These are phyloP conservation scores for Macrotyloma uniflorum DNA, from an alignment of 306 rosid species.

Conservation along the genomic window DNA sequence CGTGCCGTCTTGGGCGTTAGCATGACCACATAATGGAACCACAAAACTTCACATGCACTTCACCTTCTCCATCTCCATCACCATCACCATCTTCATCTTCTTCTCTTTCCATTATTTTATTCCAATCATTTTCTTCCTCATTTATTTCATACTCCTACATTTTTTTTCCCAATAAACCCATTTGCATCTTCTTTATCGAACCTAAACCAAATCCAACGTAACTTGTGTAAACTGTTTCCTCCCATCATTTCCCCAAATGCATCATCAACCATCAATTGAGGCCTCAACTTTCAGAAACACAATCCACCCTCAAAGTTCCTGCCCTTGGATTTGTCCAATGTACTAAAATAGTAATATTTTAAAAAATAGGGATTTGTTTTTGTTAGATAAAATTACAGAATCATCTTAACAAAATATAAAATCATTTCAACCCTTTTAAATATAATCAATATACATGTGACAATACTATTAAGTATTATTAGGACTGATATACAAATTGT, in stretches of 20 bases:
- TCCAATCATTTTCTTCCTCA: neutral
- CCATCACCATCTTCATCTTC: neutral
- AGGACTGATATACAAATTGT: too few species aligned
- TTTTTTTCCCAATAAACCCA: slow-evolving; percentile 45
- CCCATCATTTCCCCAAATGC: slow-evolving; percentile 32
- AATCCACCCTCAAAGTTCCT: neutral
- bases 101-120: slow-evolving; percentile 38
- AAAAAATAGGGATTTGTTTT: too few species aligned
- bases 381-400: too few species aligned
- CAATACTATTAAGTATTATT: too few species aligned
- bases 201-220: slow-evolving; percentile 38
- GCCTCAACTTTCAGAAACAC: neutral
- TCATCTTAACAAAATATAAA: too few species aligned
- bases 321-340: too few species aligned
- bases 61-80: slow-evolving; percentile 3
- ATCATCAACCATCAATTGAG: slow-evolving; percentile 32
- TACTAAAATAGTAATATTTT: too few species aligned
- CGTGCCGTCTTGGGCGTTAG: slow-evolving; percentile 90
- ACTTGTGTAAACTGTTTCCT: neutral
- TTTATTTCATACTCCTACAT: slow-evolving; percentile 13
- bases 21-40: slow-evolving; percentile 26
- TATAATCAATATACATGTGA: too few species aligned
- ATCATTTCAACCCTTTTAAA: too few species aligned
- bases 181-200: slow-evolving; percentile 28
- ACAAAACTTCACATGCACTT: slow-evolving; percentile 63